Evolutionary conservation across 1,139 yeast genomes (phyloP).

Genomic region (Candida smagusa): DNA sequence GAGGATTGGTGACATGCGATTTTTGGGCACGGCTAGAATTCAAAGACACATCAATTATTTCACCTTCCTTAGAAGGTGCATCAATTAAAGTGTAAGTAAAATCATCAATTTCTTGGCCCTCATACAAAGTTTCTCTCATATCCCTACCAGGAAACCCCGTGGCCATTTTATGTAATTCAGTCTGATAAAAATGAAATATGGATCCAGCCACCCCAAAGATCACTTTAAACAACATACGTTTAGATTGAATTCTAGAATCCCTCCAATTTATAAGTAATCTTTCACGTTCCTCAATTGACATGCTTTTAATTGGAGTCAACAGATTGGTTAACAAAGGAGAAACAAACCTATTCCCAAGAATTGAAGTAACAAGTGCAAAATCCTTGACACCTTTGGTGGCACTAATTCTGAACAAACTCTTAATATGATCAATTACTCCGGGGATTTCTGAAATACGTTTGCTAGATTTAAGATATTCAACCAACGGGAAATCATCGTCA

Average conservation of each 20-base stretch:
- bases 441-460: conserved; percentile 33
- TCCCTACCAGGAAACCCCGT: conserved; percentile 35
- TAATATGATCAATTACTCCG: conserved; percentile 21
- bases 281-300: conserved; percentile 30
- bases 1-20: too few species aligned
- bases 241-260: conserved; percentile 29
- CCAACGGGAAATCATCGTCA: conserved; percentile 20
- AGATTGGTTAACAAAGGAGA: conserved; percentile 37
- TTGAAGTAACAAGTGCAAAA: conserved; percentile 23
- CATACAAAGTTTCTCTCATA: conserved; percentile 11
- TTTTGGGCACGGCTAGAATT: too few species aligned
- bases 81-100: conserved; percentile 30
- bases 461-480: conserved; percentile 28
- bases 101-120: conserved; percentile 18
- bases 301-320: conserved; percentile 32
- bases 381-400: conserved; percentile 16
- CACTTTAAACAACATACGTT: conserved; percentile 28
- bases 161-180: conserved; percentile 32
- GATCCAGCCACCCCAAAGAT: conserved; percentile 21
- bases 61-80: conserved; percentile 28
- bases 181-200: conserved; percentile 22
- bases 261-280: conserved; percentile 33
- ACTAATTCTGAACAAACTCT: neutral
- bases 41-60: conserved; percentile 24
- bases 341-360: conserved; percentile 31